Evolutionary conservation across 148 eudicot species (phyloP).

Genomic region (Vaccinium corymbosum): DNA sequence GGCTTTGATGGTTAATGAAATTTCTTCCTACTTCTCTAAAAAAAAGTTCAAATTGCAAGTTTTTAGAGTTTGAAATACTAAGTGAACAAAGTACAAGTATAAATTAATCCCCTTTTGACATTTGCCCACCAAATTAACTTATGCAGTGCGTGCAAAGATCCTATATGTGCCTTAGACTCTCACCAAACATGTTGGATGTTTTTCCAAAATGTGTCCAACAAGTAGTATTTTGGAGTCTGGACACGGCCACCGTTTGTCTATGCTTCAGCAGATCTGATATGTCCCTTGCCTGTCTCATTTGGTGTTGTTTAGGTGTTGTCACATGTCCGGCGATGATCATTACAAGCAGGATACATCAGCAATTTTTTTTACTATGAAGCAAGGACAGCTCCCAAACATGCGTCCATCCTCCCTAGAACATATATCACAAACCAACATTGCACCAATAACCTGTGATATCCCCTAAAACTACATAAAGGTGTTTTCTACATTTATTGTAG

Average conservation of each 20-base stretch:
- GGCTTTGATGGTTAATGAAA: too few species aligned
- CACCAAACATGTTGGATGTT: neutral
- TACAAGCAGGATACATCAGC: neutral
- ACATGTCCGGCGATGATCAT: neutral
- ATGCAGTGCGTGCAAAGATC: neutral
- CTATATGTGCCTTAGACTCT: neutral
- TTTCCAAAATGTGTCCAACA: neutral
- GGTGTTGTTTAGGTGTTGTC: neutral
- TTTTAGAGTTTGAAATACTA: neutral
- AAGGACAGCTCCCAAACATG: neutral
- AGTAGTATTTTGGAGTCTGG: neutral
- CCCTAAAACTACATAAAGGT: neutral
- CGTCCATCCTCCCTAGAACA: neutral
- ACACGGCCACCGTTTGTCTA: neutral
- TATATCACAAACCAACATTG: neutral
- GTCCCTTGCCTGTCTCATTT: neutral
- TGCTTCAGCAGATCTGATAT: neutral
- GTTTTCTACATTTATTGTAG: neutral
- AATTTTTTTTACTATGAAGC: neutral
- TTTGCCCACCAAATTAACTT: neutral
- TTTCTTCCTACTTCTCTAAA: too few species aligned
- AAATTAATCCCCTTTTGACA: neutral
- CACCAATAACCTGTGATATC: neutral
- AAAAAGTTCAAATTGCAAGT: neutral
- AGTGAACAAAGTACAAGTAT: neutral